Base-by-base conservation (phyloP, 2,329 filamentous ascomycete genomes). In the Hypoxylon sp. region DNA sequence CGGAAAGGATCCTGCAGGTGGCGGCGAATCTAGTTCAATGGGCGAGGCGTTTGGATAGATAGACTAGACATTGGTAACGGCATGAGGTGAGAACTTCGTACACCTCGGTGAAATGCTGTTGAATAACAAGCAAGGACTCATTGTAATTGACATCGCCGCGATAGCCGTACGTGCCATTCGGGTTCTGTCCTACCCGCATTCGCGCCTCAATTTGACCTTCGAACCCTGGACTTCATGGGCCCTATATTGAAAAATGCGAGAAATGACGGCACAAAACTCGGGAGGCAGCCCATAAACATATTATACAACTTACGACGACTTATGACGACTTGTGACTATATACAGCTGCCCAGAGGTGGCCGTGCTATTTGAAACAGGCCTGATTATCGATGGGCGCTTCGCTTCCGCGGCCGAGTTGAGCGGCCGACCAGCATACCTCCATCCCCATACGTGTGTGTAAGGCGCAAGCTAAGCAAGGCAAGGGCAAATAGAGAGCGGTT, bases 11-110 rank as follows among this genome's bases (percentile, higher is more conserved):
- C 51, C 61, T 56, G 61, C n/a, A 32, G 51, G 62, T 43, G 74
- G 66, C 45, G 74, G 66, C 45, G 74, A 74, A 57, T 70, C 74
- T 49, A 73, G 69, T 41, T 55, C 67, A 17, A 59, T 58, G 53
- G 60, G 68, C 57, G 69, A 68, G 61, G 72, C 67, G 57, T 63
- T 70, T 34, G 58, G 70, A 73, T 63, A 67, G 69, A 67, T 71
- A 69, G 50, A 67, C 21, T 70, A 70, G 65, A 60, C 41, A 58
- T 64, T 34, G 17, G 55, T 56, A 49, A 51, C 63, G 64, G 59
- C 60, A 55, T 49, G 46, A 60, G 45, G 50, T 56, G 45, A 55
- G 59, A 45, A 49, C 36, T 53, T 38, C 43, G 23, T 49, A 38
- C 52, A 46, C 38, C 60, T 49, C 48, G 25, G 59, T 51, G 21